A percentile compares a stretch with the other conserved stretches of the same genome.
phyloP scores from a whole-genome alignment of 1,139 yeast genomes.

The Hemisphaericaspora xylanilytica region DNA sequence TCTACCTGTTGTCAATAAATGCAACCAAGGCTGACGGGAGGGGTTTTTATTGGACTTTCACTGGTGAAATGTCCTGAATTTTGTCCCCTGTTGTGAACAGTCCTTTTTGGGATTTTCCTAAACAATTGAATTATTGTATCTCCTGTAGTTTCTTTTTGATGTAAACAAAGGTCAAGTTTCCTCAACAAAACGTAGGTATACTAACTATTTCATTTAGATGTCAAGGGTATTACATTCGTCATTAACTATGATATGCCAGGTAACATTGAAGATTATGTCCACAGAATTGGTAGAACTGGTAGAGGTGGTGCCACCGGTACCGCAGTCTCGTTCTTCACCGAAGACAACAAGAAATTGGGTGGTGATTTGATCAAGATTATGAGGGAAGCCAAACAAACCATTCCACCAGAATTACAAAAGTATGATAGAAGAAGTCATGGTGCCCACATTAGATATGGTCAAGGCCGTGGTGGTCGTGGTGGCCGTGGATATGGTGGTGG shows the following conservation, averaged over 20 bases:
- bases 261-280: constrained; percentile 96
- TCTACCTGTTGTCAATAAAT: constrained; percentile 9
- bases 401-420: constrained; percentile 64
- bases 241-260: constrained; percentile 97
- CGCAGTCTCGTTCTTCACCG: constrained; percentile 92
- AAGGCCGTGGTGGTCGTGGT: constrained; percentile 52
- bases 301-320: constrained; percentile 97
- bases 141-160: constrained; percentile 10
- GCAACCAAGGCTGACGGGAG: not conserved
- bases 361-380: constrained; percentile 86
- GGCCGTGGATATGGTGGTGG: constrained; percentile 47
- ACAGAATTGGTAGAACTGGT: constrained; percentile 96
- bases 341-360: constrained; percentile 83
- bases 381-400: constrained; percentile 91
- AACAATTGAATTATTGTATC: constrained; percentile 1
- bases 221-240: constrained; percentile 92
- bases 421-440: constrained; percentile 55
- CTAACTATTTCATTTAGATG: constrained; percentile 60
- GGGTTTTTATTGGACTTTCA: not conserved
- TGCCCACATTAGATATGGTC: constrained; percentile 57
- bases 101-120: not conserved
- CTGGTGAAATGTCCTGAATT: not conserved
- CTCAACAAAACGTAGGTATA: constrained; percentile 11
- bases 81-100: not conserved
- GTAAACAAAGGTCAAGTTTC: constrained; percentile 2